A percentile compares a stretch with the other conserved stretches of the same genome.
phyloP scores from a whole-genome alignment of 2,329 filamentous ascomycete species.

The Cercospora zeina region DNA sequence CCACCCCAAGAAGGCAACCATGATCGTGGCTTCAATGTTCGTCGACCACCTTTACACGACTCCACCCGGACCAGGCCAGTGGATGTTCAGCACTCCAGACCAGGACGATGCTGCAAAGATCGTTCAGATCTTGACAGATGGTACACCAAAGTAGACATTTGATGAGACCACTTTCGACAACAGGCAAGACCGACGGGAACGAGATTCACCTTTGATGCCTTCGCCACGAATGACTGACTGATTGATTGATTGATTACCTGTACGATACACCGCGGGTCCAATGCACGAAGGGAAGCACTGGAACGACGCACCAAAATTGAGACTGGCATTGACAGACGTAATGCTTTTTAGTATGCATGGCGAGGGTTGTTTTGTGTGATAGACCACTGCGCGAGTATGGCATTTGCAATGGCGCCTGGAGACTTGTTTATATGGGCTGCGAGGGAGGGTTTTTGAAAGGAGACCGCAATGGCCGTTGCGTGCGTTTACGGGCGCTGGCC shows the following conservation, averaged over 20 bases:
- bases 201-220: neutral
- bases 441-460: neutral
- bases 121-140: conserved; percentile 22
- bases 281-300: neutral
- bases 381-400: conserved; percentile 6
- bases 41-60: conserved; percentile 28
- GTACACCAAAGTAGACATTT: conserved; percentile 14
- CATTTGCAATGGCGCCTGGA: conserved; percentile 8
- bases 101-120: conserved; percentile 22
- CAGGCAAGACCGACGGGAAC: neutral
- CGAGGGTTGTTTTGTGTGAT: conserved; percentile 1
- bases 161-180: neutral
- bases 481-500: neutral
- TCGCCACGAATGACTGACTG: neutral
- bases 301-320: neutral
- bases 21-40: conserved; percentile 24
- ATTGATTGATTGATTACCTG: conserved; percentile 14
- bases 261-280: conserved; percentile 9
- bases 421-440: neutral
- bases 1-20: conserved; percentile 28
- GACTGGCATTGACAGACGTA: conserved; percentile 2
- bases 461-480: neutral
- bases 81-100: conserved; percentile 20
- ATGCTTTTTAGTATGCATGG: conserved; percentile 11
- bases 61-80: conserved; percentile 19